phyloP scores from a whole-genome alignment of 2,329 filamentous ascomycete genomes.

The Pseudocercospora fijiensis region DNA sequence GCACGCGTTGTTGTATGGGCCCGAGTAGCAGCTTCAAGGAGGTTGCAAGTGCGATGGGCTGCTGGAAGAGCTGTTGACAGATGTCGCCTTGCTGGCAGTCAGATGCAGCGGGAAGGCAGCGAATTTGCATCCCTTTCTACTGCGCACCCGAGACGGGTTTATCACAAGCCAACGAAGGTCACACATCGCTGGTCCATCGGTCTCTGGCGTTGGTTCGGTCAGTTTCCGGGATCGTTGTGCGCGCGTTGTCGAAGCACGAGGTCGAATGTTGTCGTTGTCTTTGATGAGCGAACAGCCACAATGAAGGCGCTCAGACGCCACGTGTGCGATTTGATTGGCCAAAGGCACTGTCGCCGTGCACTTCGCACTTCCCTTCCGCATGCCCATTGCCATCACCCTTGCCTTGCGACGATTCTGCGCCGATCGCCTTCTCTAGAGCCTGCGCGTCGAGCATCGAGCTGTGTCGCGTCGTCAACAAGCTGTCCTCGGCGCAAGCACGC shows the following conservation, averaged over 20 bases:
- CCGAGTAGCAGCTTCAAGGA: neutral
- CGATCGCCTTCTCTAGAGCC: neutral
- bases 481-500: neutral
- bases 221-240: constrained; percentile 17
- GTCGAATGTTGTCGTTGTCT: constrained; percentile 2
- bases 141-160: constrained; percentile 8
- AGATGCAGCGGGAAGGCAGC: neutral
- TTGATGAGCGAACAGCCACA: constrained; percentile 8
- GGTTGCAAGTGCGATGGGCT: neutral
- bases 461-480: neutral
- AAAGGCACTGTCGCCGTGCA: neutral
- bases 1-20: neutral
- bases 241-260: constrained; percentile 14
- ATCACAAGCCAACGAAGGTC: constrained; percentile 1
- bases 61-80: neutral
- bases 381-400: neutral
- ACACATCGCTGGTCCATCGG: constrained; percentile 10
- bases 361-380: neutral
- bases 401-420: neutral
- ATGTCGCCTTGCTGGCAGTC: constrained; percentile 3
- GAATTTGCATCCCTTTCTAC: neutral
- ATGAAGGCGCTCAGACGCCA: neutral
- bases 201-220: constrained; percentile 14
- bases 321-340: neutral
- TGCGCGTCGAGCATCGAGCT: neutral